Evolutionary conservation across 1,284 basidiomycete genomes (phyloP), one percentile per base, ranked within the genome.

Genomic region (Apiotrichum veenhuisii): DNA sequence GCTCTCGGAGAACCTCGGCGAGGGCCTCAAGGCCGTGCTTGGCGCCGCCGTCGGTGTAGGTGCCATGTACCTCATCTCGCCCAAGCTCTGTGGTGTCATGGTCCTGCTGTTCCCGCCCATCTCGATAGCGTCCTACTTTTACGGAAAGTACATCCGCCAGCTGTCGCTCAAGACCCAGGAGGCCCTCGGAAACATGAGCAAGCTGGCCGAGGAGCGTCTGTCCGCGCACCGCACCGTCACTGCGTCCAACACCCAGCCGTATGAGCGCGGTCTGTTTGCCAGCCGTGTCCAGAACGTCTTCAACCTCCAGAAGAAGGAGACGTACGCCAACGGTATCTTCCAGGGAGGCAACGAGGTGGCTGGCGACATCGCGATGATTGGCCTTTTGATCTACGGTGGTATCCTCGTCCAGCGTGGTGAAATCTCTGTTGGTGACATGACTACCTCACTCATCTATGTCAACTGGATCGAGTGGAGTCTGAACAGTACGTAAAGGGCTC

Each of bases 401-500:
- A 66, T 73, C 11, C 58, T 74, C 50, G 71, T 76, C 17, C 65
- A 62, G 57, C 56, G 70, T 25, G 72, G 74, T 37, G 70, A 74
- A 45, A 72, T 76, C 44, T 60, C 67, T 7, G 68, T 76, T 45
- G 74, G 74, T 48, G 74, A 76, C 61, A 74, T 76, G 72, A 76
- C 74, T 20, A 70, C 70, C 18, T 62, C 72, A 46, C 70, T 76
- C 52, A 76, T 76, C 46, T 76, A 76, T 49, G 72, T 76, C 61
- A 74, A 74, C 58, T 76, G 74, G 74, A 74, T 76, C 41, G 74
- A 76, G 50, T 76, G 72, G 72, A 65, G 62, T 61, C 59, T 76
- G 58, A 73, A 74, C 62, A 74, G 73, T 75, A 54, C 65, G 73
- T 66, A 5, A n/a, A 25, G 15, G 23, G 17, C n/a, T 36, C 14